Evolutionary conservation across 805 yeast species (phyloP), one percentile per base, ranked within the genome.

Genomic region (Lachancea fermentati): DNA sequence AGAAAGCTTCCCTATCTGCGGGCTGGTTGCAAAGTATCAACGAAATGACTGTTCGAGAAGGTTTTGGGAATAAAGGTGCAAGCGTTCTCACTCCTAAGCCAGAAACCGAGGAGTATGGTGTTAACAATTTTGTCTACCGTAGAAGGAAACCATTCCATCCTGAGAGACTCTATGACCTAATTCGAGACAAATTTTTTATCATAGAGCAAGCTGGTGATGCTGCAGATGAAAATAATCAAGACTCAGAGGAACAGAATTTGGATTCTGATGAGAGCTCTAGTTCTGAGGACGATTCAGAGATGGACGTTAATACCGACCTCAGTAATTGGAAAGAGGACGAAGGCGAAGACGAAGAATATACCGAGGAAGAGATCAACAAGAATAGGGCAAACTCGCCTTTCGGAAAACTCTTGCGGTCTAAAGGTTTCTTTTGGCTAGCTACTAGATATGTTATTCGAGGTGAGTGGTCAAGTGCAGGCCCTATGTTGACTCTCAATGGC

Each of bases 121-220:
- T 71, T 25, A 67, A 61, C 47, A 66, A 65, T 41, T 71, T 70
- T 46, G 62, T 71, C 12, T 71, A 70, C 49, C 47, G 50, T 25
- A 55, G 71, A 2, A 55, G 71, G 36, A 61, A 54, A 32, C 75
- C 75, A 16, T 71, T 71, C 47, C 74, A 71, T 47, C 75, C 75
- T 8, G 66, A 62, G 42, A 58, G 72, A 34, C 49, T 70, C 5
- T 64, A 67, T 37, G 50, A 62, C 12, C 39, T 63, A 29, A 42
- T 71, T 4, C 52, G 55, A 28, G 66, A 66, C 34, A 67, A 68
- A 49, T 70, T 69, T 43, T 53, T 54, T 36, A 43, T 67, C 13
- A 47, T 67, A 4, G 44, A 75, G 70, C 16, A 83, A 67, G 65
- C 56, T 18, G 73, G 63, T 9, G 81, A 72, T 30, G 71, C 58